Percentiles rank a stretch among this genome's conserved stretches.
Conservation (phyloP, 805 yeast species). For the Myxozyma vanderwaltii region DNA sequence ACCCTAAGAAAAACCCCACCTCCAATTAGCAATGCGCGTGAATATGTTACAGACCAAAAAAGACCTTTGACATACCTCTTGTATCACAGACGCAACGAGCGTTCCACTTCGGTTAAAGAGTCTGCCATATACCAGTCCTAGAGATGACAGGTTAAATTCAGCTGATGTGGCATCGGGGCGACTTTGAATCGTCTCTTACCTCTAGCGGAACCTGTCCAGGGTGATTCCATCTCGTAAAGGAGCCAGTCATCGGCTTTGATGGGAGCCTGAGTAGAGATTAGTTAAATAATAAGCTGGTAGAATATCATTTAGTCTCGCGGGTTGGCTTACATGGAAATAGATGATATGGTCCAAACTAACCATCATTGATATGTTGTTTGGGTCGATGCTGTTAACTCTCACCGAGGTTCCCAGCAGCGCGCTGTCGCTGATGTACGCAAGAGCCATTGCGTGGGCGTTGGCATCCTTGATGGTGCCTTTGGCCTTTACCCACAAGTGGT, state of each 20-base stretch:
- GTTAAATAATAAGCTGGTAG: too few species aligned
- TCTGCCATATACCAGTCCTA: constrained; percentile 22
- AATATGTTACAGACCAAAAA: too few species aligned
- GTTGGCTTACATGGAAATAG: constrained; percentile 29
- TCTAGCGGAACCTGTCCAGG: constrained; percentile 28
- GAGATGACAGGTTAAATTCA: background rate
- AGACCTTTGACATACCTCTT: constrained; percentile 24
- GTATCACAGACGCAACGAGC: constrained; percentile 27
- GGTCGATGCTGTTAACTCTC: constrained; percentile 20
- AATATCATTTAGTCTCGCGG: too few species aligned
- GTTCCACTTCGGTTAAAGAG: constrained; percentile 22
- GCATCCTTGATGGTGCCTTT: constrained; percentile 24
- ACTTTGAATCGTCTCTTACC: background rate
- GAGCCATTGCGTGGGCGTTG: constrained; percentile 33
- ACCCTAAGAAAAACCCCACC: constrained; percentile 5
- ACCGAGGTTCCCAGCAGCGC: constrained; percentile 32
- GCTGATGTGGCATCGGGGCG: too few species aligned
- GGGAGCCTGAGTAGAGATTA: too few species aligned
- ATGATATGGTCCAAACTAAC: constrained; percentile 35
- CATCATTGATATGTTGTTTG: constrained; percentile 30
- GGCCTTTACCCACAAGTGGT: constrained; percentile 31
- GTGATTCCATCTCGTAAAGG: constrained; percentile 24
- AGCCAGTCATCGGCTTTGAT: constrained; percentile 33
- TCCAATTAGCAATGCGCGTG: background rate
- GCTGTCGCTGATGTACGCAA: constrained; percentile 35